phyloP scores from a whole-genome alignment of 306 rosid species.

The Pyrus communis region DNA sequence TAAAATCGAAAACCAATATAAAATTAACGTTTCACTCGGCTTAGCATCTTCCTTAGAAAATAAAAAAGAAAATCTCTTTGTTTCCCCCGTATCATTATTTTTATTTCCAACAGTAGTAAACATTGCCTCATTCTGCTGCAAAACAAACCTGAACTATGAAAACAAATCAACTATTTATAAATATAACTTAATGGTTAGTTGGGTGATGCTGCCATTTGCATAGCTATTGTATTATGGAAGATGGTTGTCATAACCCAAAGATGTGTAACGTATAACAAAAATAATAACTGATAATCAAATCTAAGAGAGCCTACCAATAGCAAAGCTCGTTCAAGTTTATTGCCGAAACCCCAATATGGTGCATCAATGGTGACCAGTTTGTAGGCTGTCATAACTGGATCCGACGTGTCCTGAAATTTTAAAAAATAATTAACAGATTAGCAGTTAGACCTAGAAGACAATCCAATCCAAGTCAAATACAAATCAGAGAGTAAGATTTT shows the following conservation, averaged over 20 bases:
- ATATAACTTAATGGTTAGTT: background rate
- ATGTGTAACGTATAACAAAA: background rate
- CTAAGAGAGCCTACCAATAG: constrained; percentile 21
- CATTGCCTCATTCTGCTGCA: background rate
- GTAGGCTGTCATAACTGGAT: constrained; percentile 47
- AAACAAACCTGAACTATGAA: background rate
- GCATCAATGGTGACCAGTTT: constrained; percentile 44
- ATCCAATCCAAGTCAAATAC: background rate
- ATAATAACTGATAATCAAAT: background rate
- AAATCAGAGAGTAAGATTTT: constrained; percentile 1
- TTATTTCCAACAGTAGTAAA: background rate
- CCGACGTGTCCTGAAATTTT: constrained; percentile 16
- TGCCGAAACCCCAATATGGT: constrained; percentile 48
- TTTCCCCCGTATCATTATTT: background rate
- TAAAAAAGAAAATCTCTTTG: background rate
- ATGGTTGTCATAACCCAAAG: background rate
- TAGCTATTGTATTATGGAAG: background rate
- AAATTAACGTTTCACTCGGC: background rate
- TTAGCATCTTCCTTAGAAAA: background rate
- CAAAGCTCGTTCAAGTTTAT: constrained; percentile 35
- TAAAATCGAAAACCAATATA: background rate
- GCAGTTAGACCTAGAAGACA: background rate
- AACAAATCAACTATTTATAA: background rate
- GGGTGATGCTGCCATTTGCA: background rate
- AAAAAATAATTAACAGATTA: background rate